These are phyloP conservation scores for Salix purpurea DNA, from an alignment of 345 rosid genomes.

Conservation along the genomic window DNA sequence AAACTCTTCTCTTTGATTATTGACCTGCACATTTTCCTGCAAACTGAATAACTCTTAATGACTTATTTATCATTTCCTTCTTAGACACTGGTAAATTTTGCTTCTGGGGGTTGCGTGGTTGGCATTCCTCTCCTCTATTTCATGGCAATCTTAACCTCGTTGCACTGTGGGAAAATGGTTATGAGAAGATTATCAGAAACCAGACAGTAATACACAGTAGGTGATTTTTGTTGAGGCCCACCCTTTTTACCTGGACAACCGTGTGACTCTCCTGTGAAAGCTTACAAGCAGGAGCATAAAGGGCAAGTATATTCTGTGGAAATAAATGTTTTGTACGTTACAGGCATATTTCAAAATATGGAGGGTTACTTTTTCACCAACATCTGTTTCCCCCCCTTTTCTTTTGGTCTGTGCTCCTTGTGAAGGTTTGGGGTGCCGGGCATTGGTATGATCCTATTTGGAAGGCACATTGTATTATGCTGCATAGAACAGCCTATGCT, in stretches of 20 bases:
- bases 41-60: slow-evolving; percentile 3
- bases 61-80: not conserved
- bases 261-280: not conserved
- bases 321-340: not conserved
- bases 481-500: not conserved
- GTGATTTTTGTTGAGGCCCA: not conserved
- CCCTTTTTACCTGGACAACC: not conserved
- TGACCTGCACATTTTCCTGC: not conserved
- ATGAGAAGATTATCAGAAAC: slow-evolving; percentile 67
- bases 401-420: not conserved
- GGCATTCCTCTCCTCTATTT: slow-evolving; percentile 80
- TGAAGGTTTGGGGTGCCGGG: not conserved
- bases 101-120: slow-evolving; percentile 67
- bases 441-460: not conserved
- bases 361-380: not conserved
- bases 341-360: not conserved
- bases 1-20: not conserved
- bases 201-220: slow-evolving; percentile 11
- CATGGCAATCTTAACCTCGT: slow-evolving; percentile 54
- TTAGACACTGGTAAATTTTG: slow-evolving; percentile 86
- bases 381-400: not conserved
- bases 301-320: not conserved
- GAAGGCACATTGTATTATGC: not conserved
- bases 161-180: slow-evolving; percentile 76
- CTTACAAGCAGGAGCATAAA: not conserved